Conservation (phyloP, 257 asterid genomes). For the Solanum verrucosum region DNA sequence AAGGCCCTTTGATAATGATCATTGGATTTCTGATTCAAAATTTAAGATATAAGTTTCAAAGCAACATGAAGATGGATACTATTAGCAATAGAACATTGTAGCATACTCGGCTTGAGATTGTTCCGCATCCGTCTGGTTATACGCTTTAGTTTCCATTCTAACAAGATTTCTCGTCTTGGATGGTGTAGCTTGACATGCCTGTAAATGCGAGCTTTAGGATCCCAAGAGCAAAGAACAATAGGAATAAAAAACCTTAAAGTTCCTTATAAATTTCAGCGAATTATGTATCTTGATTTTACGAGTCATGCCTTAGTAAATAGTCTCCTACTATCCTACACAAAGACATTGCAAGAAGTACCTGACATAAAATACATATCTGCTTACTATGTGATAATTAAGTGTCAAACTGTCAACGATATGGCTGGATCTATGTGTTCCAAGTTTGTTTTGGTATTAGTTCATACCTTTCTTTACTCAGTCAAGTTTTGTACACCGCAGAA, state of each 20-base stretch:
- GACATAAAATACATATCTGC: not conserved
- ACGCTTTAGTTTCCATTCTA: conserved; percentile 67
- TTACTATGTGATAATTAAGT: not conserved
- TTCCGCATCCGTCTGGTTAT: conserved; percentile 9
- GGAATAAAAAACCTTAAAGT: not conserved
- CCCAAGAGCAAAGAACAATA: not conserved
- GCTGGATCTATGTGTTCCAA: not conserved
- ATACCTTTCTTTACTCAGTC: not conserved
- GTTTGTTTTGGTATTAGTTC: not conserved
- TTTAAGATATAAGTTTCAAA: not conserved
- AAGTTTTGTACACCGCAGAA: not conserved
- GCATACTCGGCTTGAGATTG: conserved; percentile 41
- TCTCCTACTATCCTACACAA: not conserved
- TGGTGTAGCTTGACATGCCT: conserved; percentile 45
- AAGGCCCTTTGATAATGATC: conserved; percentile 77
- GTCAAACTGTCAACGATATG: not conserved
- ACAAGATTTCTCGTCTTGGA: conserved; percentile 40
- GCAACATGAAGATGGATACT: not conserved
- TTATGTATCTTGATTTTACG: not conserved
- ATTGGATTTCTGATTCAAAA: conserved; percentile 43
- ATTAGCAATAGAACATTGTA: not conserved
- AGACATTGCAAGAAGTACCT: not conserved
- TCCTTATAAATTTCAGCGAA: not conserved
- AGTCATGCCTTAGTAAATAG: not conserved
- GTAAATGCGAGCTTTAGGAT: not conserved